Conservation (phyloP, 176 grass and related monocot species). For the Alopecurus myosuroides region DNA sequence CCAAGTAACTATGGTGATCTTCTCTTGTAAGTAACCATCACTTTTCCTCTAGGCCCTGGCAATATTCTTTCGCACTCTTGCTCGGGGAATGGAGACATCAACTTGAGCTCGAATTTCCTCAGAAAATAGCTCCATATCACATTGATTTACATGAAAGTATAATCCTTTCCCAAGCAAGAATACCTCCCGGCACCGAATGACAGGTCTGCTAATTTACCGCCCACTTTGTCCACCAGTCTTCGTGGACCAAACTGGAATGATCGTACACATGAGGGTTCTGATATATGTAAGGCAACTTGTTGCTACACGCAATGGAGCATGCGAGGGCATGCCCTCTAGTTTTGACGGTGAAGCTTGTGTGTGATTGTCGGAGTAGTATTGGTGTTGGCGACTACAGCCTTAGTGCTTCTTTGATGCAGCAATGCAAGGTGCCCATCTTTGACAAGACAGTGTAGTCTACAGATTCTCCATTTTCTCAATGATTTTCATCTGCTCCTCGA, state of each 20-base stretch:
- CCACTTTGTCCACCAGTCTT: background rate
- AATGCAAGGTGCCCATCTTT: background rate
- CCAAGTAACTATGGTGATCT: background rate
- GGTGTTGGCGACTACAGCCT: background rate
- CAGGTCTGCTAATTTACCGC: background rate
- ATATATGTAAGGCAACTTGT: background rate
- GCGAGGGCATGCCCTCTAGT: background rate
- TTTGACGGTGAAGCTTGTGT: background rate
- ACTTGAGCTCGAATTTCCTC: background rate
- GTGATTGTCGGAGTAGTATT: background rate
- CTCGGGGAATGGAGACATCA: background rate
- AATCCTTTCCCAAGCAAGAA: background rate
- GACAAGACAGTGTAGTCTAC: background rate
- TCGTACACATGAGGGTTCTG: background rate
- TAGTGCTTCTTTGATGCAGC: background rate
- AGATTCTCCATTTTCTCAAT: background rate
- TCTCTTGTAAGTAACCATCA: background rate
- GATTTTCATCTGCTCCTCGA: background rate
- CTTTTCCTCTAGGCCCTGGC: background rate
- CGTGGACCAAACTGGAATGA: background rate
- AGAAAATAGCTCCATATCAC: constrained; percentile 1
- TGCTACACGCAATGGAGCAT: background rate
- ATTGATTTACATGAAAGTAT: background rate
- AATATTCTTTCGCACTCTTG: background rate
- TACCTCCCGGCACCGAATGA: background rate